Percentiles rank a stretch among this genome's conserved stretches.
Evolutionary conservation across 176 grass and related monocot genomes (phyloP).

Genomic region (Puccinellia tenuiflora): DNA sequence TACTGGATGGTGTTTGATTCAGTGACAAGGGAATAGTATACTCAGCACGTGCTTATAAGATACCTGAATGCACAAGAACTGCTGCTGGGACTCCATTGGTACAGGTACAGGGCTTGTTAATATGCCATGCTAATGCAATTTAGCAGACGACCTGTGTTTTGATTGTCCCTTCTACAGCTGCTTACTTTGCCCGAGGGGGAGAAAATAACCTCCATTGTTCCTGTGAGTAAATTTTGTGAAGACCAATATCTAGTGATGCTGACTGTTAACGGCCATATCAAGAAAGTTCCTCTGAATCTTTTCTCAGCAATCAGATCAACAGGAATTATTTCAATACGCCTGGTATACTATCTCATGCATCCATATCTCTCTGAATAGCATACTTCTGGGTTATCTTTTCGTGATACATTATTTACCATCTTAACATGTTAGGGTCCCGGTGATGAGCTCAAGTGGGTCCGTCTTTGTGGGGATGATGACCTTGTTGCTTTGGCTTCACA

Average conservation of each 20-base stretch:
- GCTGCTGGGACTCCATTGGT: conserved; percentile 84
- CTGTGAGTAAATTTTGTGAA: conserved; percentile 81
- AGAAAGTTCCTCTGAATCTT: conserved; percentile 87
- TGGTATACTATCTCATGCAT: conserved; percentile 51
- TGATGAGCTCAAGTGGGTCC: conserved; percentile 92
- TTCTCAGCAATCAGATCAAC: conserved; percentile 74
- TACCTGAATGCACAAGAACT: conserved; percentile 86
- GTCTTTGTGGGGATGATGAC: conserved; percentile 70
- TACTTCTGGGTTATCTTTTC: conserved; percentile 8
- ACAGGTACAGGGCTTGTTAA: conserved; percentile 48
- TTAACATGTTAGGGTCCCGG: conserved; percentile 53
- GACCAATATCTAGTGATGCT: conserved; percentile 93
- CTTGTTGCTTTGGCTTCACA: conserved; percentile 88
- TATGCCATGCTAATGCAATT: neutral
- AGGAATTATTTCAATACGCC: conserved; percentile 94
- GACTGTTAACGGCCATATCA: conserved; percentile 81
- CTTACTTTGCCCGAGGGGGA: conserved; percentile 74
- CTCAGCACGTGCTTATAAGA: conserved; percentile 85
- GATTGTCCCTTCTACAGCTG: conserved; percentile 42
- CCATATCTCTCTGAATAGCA: neutral
- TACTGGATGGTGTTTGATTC: conserved; percentile 33
- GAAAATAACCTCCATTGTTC: conserved; percentile 93
- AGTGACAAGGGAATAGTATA: conserved; percentile 95
- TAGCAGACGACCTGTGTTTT: conserved; percentile 16
- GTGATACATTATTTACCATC: neutral